phyloP scores from a whole-genome alignment of 1,284 basidiomycete species.

The Trichosporon sp. region DNA sequence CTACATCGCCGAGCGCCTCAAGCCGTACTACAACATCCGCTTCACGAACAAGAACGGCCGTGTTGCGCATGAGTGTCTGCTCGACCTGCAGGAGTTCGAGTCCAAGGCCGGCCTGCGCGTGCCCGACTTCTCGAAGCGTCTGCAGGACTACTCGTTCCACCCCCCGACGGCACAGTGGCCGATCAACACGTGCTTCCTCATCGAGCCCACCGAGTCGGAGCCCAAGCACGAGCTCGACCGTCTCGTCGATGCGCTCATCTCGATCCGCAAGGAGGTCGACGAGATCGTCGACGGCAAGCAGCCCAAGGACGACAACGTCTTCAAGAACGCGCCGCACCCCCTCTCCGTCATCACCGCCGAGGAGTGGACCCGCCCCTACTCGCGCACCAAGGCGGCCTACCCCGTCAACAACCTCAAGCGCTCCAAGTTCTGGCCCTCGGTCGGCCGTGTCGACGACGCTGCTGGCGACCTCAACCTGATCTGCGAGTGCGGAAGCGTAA shows the following conservation, averaged over 20 bases:
- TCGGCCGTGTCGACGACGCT: conserved; percentile 79
- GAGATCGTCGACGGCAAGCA: conserved; percentile 81
- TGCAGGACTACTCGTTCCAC: conserved; percentile 55
- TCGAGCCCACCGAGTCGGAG: conserved; percentile 93
- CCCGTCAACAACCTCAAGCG: conserved; percentile 71
- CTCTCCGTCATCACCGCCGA: conserved; percentile 67
- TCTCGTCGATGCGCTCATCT: conserved; percentile 95
- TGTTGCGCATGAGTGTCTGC: conserved; percentile 91
- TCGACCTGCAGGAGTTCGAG: conserved; percentile 93
- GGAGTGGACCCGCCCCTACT: conserved; percentile 85
- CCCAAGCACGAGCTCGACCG: conserved; percentile 83
- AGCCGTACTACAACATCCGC: conserved; percentile 78
- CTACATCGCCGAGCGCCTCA: conserved; percentile 87
- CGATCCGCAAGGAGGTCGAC: conserved; percentile 85
- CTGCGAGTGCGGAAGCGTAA: conserved; percentile 84
- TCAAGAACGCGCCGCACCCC: conserved; percentile 93
- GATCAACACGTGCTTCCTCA: conserved; percentile 72
- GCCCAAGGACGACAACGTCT: conserved; percentile 72
- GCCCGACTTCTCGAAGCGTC: conserved; percentile 89
- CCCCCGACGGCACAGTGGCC: conserved; percentile 63
- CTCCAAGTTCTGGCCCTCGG: conserved; percentile 91
- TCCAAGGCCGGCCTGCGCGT: conserved; percentile 83
- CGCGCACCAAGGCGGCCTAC: conserved; percentile 76
- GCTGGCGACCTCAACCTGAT: conserved; percentile 50
- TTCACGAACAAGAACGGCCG: conserved; percentile 86